Evolutionary conservation across 768 basidiomycete genomes (phyloP), one percentile per base, ranked within the genome.

Genomic region (Termitomyces sp.): DNA sequence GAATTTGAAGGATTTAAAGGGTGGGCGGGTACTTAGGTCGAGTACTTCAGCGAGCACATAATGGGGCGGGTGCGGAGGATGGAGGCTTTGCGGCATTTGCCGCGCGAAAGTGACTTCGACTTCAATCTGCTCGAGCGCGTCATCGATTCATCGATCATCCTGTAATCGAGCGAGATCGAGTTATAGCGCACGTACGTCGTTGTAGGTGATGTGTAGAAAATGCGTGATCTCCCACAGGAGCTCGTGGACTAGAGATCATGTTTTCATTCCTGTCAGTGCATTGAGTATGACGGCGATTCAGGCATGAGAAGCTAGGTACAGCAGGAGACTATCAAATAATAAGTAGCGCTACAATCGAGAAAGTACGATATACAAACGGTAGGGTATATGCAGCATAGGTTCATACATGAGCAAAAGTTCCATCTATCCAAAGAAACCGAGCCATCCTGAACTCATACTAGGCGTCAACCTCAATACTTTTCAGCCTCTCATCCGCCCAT

Each of bases 401-500:
- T n/a, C n/a, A n/a, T 51, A 51, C 50, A 51, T 20, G 7, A 20
- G 18, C n/a, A 51, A 35, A 12, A n/a, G 35, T 51, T 42, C 42
- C 28, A 32, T 50, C 50, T 51, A 51, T 35, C n/a, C 33, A 35
- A 51, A 35, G 13, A 46, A 6, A 46, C 45, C 4, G 48, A 18
- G 16, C 7, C 8, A 18, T 35, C 18, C 50, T 35, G 11, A 51
- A 3, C 5, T 13, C 2, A 3, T 42, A 18, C 51, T 52, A 52
- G 7, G 35, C 2, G 6, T 24, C 53, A 1, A 53, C 15, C 44
- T 57, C 44, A n/a, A 57, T 45, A 46, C n/a, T 24, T n/a, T 9
- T 35, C 45, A 57, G 18, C 3, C 46, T 48, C 46, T 49, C 45
- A 33, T 57, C 56, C 22, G 1, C 33, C 62, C 62, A 63, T n/a